Evolutionary conservation across 2,329 filamentous ascomycete genomes (phyloP).

Genomic region (Taxawa tesnikishii): DNA sequence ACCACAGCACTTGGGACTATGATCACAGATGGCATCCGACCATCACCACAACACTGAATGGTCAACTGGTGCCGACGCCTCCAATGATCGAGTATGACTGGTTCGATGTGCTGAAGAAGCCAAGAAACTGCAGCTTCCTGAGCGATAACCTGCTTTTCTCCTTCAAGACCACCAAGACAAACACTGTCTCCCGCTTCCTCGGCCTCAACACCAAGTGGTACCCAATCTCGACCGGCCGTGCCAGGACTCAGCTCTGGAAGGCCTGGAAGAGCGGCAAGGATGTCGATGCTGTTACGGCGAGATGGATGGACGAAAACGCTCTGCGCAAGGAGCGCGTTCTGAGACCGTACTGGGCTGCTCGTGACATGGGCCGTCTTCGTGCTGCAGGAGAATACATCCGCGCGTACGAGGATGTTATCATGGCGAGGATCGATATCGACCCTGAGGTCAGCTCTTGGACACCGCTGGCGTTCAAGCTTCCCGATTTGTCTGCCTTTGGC

Average conservation of each 20-base stretch:
- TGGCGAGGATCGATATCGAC: conserved; percentile 9
- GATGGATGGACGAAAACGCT: conserved; percentile 10
- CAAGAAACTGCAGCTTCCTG: conserved; percentile 8
- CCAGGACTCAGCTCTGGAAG: conserved; percentile 9
- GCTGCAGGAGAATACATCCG: conserved; percentile 15
- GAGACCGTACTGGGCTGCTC: conserved; percentile 33
- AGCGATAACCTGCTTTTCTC: conserved; percentile 7
- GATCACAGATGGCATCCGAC: conserved; percentile 5
- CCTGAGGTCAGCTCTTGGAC: conserved; percentile 9
- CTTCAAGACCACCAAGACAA: too few species aligned
- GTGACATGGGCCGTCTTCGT: conserved; percentile 30
- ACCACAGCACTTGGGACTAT: conserved; percentile 9
- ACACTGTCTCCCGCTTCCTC: conserved; percentile 6
- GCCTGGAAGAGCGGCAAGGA: conserved; percentile 7
- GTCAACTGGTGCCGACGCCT: conserved; percentile 1
- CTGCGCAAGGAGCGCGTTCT: conserved; percentile 23
- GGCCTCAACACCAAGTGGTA: neutral
- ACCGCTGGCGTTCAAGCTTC: conserved; percentile 23
- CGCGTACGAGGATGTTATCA: conserved; percentile 8
- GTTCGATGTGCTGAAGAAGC: conserved; percentile 8
- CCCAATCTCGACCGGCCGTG: too few species aligned
- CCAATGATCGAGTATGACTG: conserved; percentile 6
- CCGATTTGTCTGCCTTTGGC: conserved; percentile 31
- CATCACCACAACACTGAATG: too few species aligned
- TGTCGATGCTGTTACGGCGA: conserved; percentile 9